Conservation (phyloP, 768 basidiomycete genomes). For the Brasilioporus rufonigricans region DNA sequence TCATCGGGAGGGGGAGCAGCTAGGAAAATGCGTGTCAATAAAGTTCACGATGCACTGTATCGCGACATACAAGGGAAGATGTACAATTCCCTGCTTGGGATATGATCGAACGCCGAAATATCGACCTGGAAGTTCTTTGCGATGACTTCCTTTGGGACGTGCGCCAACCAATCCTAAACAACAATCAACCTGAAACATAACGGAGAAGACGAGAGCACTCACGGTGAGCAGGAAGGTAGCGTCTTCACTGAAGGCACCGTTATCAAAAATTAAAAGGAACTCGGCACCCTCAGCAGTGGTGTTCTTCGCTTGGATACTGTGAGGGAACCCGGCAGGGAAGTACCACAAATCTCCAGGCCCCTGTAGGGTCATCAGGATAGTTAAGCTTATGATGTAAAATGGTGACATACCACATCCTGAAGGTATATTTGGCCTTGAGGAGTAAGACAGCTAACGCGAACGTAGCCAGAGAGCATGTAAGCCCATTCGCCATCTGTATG, state of each 20-base stretch:
- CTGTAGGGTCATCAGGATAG: conserved; percentile 16
- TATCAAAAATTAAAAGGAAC: conserved; percentile 48
- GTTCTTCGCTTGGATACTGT: conserved; percentile 53
- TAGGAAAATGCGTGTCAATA: conserved; percentile 15
- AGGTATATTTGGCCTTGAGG: conserved; percentile 51
- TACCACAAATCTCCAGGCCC: conserved; percentile 54
- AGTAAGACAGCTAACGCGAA: conserved; percentile 50
- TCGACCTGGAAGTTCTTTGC: conserved; percentile 61
- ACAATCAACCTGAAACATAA: neutral
- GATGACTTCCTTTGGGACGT: conserved; percentile 55
- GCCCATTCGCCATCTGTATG: conserved; percentile 48
- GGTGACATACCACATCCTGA: conserved; percentile 47
- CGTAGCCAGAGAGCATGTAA: conserved; percentile 48
- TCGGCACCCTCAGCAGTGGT: conserved; percentile 46
- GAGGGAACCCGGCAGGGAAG: conserved; percentile 56
- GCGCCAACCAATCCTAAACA: conserved; percentile 63
- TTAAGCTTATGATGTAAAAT: conserved; percentile 4
- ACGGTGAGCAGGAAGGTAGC: conserved; percentile 47
- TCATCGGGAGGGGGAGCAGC: conserved; percentile 44
- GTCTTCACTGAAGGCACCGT: conserved; percentile 52
- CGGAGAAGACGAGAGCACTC: neutral
- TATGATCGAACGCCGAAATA: conserved; percentile 49
- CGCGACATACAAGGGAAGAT: conserved; percentile 45
- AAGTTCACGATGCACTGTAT: neutral
- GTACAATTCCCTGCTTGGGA: conserved; percentile 54